Evolutionary conservation across 2,329 filamentous ascomycete species (phyloP).

Genomic region (Botrytis fabae): DNA sequence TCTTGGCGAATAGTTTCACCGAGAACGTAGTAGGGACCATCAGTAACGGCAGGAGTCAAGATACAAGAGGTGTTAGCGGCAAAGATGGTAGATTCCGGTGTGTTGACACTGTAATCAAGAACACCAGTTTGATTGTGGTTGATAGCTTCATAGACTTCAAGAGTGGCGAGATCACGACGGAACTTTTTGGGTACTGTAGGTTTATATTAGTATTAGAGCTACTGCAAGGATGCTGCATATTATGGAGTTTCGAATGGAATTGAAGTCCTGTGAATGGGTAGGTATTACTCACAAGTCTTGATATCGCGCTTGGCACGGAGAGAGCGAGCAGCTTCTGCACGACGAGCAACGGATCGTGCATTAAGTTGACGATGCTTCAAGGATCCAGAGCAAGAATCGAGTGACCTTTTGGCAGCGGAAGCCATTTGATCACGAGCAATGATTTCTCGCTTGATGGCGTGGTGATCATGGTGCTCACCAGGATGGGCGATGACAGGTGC

Average conservation of each 20-base stretch:
- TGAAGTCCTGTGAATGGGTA: background rate
- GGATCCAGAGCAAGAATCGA: conserved; percentile 42
- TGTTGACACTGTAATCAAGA: conserved; percentile 22
- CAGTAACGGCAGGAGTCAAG: conserved; percentile 52
- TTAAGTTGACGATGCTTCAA: conserved; percentile 42
- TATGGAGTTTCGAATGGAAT: background rate
- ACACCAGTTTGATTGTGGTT: conserved; percentile 25
- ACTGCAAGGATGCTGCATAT: too few relatives aligned
- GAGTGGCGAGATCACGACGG: conserved; percentile 20
- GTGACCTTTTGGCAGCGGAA: conserved; percentile 22
- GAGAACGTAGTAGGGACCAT: conserved; percentile 51
- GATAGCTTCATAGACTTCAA: conserved; percentile 20
- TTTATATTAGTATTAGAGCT: background rate
- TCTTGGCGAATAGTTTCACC: conserved; percentile 47
- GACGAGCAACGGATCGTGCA: conserved; percentile 39
- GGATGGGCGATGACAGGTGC: conserved; percentile 18
- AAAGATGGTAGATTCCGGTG: conserved; percentile 38
- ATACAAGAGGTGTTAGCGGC: conserved; percentile 49
- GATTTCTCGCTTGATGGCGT: conserved; percentile 23
- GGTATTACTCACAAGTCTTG: background rate
- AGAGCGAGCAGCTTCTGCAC: conserved; percentile 38
- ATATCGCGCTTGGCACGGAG: conserved; percentile 19
- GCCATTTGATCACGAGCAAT: conserved; percentile 20
- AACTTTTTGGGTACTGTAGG: conserved; percentile 19
- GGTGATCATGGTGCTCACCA: conserved; percentile 17